A percentile compares a stretch with the other conserved stretches of the same genome.
phyloP scores from a whole-genome alignment of 2,329 filamentous ascomycete species.

The Metarhizium guizhouense region DNA sequence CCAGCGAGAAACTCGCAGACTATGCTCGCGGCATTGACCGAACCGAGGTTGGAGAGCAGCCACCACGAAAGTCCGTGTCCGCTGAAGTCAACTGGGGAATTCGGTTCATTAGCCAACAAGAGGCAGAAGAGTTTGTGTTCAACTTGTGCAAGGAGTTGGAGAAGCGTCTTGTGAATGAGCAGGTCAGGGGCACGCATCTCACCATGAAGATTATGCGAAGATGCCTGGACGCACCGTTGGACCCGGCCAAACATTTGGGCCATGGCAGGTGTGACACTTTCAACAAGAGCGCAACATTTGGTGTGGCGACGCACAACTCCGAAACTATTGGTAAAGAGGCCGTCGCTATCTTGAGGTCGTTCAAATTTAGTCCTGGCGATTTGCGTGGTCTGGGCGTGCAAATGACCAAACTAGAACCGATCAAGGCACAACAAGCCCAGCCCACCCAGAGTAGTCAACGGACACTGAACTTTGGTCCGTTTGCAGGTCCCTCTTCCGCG shows the following conservation, averaged over 20 bases:
- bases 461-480: constrained; percentile 61
- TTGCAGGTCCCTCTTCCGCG: constrained; percentile 27
- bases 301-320: constrained; percentile 71
- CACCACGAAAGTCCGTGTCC: constrained; percentile 85
- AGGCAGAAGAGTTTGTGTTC: constrained; percentile 84
- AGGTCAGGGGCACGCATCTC: constrained; percentile 78
- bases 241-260: constrained; percentile 86
- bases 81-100: constrained; percentile 99
- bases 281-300: constrained; percentile 78
- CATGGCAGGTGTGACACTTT: constrained; percentile 93
- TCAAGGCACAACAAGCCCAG: constrained; percentile 47
- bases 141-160: constrained; percentile 81
- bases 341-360: constrained; percentile 71
- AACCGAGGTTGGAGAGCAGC: constrained; percentile 76
- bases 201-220: constrained; percentile 94
- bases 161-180: constrained; percentile 69
- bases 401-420: constrained; percentile 81
- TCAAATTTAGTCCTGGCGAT: constrained; percentile 81
- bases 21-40: constrained; percentile 84
- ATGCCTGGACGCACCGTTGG: constrained; percentile 75
- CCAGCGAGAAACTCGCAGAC: constrained; percentile 81
- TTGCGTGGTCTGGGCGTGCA: constrained; percentile 88
- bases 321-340: constrained; percentile 71
- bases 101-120: constrained; percentile 81
- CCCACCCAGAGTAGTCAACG: constrained; percentile 67